phyloP scores from a whole-genome alignment of 768 basidiomycete species.

The Pleurotus citrinopileatus region DNA sequence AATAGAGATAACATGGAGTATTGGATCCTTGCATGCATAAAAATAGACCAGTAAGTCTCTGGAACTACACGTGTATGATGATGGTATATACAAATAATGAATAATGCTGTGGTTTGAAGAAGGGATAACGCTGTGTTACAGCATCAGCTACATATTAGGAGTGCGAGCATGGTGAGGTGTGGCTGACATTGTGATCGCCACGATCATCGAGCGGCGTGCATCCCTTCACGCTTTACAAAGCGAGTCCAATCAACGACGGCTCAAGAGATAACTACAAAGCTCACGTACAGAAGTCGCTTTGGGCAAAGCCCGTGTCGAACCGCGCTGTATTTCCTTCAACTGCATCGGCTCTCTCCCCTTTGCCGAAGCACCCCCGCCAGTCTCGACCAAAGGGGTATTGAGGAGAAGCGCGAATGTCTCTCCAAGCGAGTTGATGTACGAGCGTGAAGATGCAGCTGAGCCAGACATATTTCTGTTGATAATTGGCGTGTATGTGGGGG shows the following conservation, averaged over 20 bases:
- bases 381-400: conserved; percentile 3
- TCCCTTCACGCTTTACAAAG: too few species aligned
- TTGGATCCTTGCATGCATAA: too few species aligned
- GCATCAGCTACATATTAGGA: too few species aligned
- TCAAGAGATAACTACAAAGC: not conserved
- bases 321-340: conserved; percentile 2
- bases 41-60: not conserved
- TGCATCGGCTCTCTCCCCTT: not conserved
- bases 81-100: too few species aligned
- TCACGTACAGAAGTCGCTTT: not conserved
- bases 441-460: not conserved
- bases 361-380: not conserved
- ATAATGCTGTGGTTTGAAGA: too few species aligned
- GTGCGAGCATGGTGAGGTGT: too few species aligned
- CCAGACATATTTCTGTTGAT: conserved; percentile 5
- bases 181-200: too few species aligned
- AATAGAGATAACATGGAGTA: too few species aligned
- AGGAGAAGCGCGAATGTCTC: conserved; percentile 6
- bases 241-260: too few species aligned
- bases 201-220: not conserved
- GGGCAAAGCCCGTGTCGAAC: not conserved
- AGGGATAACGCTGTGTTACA: too few species aligned
- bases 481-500: too few species aligned
- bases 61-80: too few species aligned
- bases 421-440: conserved; percentile 2